Evolutionary conservation across 1,284 basidiomycete species (phyloP), one percentile per base, ranked within the genome.

Genomic region (Cystodermella granulosa): DNA sequence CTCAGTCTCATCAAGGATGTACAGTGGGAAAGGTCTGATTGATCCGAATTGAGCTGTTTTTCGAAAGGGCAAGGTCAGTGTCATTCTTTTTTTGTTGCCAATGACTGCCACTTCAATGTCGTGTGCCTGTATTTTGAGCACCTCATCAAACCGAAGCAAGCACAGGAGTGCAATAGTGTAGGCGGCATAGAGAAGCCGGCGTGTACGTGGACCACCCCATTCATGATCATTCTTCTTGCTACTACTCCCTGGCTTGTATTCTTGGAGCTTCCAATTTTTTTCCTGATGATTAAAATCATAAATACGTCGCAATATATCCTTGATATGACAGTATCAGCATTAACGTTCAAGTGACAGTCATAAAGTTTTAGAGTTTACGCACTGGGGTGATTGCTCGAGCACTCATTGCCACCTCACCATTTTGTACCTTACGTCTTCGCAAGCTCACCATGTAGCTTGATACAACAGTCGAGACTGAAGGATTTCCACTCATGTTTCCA

Each of bases 361-460:
- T 65, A 39, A 23, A 44, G 43, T 26, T 39, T 36, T 46, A n/a
- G 34, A 23, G 34, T 20, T 38, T 15, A 50, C 57, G 45, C 53
- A 60, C 63, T 4, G 59, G 45, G 8, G 57, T 62, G 17, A 67
- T 59, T 22, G 62, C 64, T 4, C 51, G 50, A 1, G 61, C 59
- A 53, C 64, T 66, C 5, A 55, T 60, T 13, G 57, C 36, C 13
- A 49, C 48, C 50, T 66, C 63, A 5, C 67, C 57, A 4, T 47
- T 50, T 6, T 55, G 57, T 6, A 55, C 49, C 56, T 68, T 68
- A 3, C 57, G 46, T 7, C 55, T 47, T 15, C 53, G 49, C 5
- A 68, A 50, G 39, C 58, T 62, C 3, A 63, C 31, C 65, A 69
- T 68, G 46, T 66, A 69, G 1, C 50, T 46, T 2, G 65, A 62